Conservation (phyloP, 2,329 filamentous ascomycete species). For the Diplodia seriata region DNA sequence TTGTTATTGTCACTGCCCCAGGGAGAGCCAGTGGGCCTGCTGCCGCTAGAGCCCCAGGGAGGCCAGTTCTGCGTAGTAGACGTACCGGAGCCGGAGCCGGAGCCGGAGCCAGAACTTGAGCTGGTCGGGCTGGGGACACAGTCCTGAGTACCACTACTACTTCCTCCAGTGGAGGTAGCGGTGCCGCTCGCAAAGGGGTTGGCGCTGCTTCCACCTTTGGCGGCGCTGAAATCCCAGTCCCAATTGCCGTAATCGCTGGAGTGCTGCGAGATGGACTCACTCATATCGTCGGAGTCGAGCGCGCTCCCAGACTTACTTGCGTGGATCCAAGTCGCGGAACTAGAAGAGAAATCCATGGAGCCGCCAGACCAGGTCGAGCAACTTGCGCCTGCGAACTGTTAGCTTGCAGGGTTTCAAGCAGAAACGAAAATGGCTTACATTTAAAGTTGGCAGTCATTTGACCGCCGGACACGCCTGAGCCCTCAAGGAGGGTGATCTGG, state of each 20-base stretch:
- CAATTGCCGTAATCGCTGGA: constrained; percentile 50
- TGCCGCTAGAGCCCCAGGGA: constrained; percentile 26
- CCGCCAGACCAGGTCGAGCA: constrained; percentile 62
- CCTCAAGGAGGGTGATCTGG: constrained; percentile 58
- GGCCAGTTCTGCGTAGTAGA: constrained; percentile 31
- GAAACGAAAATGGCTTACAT: constrained; percentile 49
- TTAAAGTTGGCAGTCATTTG: constrained; percentile 64
- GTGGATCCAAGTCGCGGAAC: constrained; percentile 59
- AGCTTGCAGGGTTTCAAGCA: not conserved
- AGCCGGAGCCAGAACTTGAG: constrained; percentile 31
- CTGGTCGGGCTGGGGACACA: constrained; percentile 42
- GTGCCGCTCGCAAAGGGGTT: constrained; percentile 49
- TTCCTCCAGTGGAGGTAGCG: constrained; percentile 21
- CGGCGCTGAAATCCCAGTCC: constrained; percentile 56
- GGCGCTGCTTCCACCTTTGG: constrained; percentile 57
- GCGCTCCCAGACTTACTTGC: constrained; percentile 56
- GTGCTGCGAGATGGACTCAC: constrained; percentile 56
- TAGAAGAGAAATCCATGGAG: constrained; percentile 56
- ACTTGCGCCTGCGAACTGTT: constrained; percentile 52
- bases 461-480: constrained; percentile 60
- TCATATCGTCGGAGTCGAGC: constrained; percentile 55
- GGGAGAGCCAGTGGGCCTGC: not conserved
- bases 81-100: constrained; percentile 24
- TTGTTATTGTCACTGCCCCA: constrained; percentile 34
- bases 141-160: constrained; percentile 36